Evolutionary conservation across 2,329 filamentous ascomycete genomes (phyloP), one percentile per base, ranked within the genome.

Genomic region (Scorias spongiosa): DNA sequence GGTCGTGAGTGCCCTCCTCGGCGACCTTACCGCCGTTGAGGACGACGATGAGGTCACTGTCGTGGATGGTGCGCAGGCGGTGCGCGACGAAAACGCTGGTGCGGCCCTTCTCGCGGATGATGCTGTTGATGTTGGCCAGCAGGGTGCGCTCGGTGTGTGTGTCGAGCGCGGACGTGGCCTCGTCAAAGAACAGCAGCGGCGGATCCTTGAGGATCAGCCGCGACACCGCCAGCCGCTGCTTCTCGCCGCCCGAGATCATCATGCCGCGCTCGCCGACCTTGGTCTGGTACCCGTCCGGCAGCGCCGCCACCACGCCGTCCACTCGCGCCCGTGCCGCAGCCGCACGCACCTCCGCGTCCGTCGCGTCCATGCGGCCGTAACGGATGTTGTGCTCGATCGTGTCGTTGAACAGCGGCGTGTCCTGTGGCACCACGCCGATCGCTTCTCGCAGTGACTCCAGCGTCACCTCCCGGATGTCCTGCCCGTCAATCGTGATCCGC

Each of bases 31-130:
- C 91, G 47, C 84, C 80, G 58, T 80, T 81, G 45, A 96, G 67
- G 32, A 96, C 91, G 54, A 96, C 88, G 54, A 96, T 96, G 54
- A 88, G 68, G 63, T 96, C 71, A 34, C 84, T 84, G 57, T 96
- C 91, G 57, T 84, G 93, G 51, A 98, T 95, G 0, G 91, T 96
- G 42, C 89, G 76, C 47, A 98, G 66, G 14, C 91, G 76, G 63
- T 96, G 91, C 6, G 91, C 91, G 5, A 98, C 83, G 58, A 96
- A 96, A 1, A 98, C 84, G 52, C 87, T 95, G 0, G 91, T 96
- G 45, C 88, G 76, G 2, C 71, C 70, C 67, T 93, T 94, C 56
- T 94, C 88, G 53, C 81, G 82, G 43, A 96, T 68, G 43, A 96
- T 91, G 51, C 81, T 81, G 62, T 94, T 94, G 61, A 96, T 95